These are phyloP conservation scores for Syzygium jambos DNA, from an alignment of 345 rosid species.

Conservation along the genomic window DNA sequence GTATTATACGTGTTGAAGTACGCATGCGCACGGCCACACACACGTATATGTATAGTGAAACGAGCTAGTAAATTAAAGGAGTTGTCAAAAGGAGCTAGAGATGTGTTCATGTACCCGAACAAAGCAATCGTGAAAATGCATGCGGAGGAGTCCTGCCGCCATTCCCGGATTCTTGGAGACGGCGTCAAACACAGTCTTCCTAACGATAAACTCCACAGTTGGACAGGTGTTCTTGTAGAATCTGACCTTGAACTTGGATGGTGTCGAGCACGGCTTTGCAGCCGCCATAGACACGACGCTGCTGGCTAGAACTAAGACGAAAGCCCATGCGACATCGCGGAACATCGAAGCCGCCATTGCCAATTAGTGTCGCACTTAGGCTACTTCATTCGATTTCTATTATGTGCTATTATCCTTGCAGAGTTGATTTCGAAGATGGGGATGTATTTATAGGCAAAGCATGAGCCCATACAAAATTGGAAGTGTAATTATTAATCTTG, in stretches of 20 bases:
- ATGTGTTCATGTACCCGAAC: constrained; percentile 5
- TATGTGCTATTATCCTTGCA: not conserved
- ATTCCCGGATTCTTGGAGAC: constrained; percentile 3
- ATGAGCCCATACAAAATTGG: not conserved
- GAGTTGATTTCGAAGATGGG: not conserved
- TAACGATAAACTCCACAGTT: constrained; percentile 7
- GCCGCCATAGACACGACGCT: not conserved
- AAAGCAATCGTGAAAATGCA: constrained; percentile 23
- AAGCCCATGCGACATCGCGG: not conserved
- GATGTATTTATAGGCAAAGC: not conserved
- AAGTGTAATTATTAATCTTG: not conserved
- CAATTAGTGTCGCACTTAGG: not conserved
- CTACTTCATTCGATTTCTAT: not conserved
- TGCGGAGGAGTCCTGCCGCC: constrained; percentile 9
- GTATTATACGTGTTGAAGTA: not conserved
- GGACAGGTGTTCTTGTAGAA: constrained; percentile 11
- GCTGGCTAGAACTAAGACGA: not conserved
- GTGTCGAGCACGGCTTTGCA: not conserved
- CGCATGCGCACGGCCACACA: not conserved
- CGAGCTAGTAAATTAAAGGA: not conserved
- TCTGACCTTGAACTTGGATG: constrained; percentile 1
- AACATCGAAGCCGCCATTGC: not conserved
- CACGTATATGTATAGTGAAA: not conserved
- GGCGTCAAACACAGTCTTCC: not conserved
- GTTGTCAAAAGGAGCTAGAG: not conserved